These are phyloP conservation scores for Trichoderma sp. DNA, from an alignment of 2,329 filamentous ascomycete genomes.

Conservation along the genomic window DNA sequence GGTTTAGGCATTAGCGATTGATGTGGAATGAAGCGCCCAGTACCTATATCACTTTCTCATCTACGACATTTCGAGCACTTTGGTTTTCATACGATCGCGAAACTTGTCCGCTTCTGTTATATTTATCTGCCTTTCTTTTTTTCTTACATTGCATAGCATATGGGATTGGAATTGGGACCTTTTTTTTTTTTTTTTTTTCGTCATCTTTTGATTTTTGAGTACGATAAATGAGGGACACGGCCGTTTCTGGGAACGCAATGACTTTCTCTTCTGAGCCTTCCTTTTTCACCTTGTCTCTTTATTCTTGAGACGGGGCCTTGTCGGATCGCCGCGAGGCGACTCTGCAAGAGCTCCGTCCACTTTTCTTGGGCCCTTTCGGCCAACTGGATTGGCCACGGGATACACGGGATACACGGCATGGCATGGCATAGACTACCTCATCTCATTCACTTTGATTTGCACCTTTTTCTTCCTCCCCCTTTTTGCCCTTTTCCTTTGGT, in stretches of 20 bases:
- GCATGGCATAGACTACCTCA: conserved; percentile 25
- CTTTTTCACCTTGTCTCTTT: conserved; percentile 27
- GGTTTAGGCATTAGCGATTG: conserved; percentile 10
- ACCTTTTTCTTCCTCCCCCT: background rate
- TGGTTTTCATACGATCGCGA: conserved; percentile 18
- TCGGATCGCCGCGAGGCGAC: conserved; percentile 35
- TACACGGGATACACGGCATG: conserved; percentile 24
- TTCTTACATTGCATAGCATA: conserved; percentile 32
- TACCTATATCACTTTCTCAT: conserved; percentile 20
- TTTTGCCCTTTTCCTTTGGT: background rate
- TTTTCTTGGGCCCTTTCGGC: conserved; percentile 18
- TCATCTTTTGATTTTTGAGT: conserved; percentile 25
- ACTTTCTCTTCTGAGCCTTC: conserved; percentile 30
- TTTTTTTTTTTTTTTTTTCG: conserved; percentile 28
- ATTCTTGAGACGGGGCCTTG: background rate
- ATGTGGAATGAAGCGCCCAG: conserved; percentile 12
- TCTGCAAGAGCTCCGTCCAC: conserved; percentile 7
- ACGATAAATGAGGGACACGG: conserved; percentile 18
- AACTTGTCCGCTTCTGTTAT: background rate
- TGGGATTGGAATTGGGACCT: conserved; percentile 22
- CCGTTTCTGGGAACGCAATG: conserved; percentile 3
- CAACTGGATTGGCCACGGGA: conserved; percentile 27
- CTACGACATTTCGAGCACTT: conserved; percentile 6
- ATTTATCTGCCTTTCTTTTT: conserved; percentile 25
- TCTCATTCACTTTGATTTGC: conserved; percentile 24